Conservation (phyloP, 768 basidiomycete species). For the Gelatoporia subvermispora region DNA sequence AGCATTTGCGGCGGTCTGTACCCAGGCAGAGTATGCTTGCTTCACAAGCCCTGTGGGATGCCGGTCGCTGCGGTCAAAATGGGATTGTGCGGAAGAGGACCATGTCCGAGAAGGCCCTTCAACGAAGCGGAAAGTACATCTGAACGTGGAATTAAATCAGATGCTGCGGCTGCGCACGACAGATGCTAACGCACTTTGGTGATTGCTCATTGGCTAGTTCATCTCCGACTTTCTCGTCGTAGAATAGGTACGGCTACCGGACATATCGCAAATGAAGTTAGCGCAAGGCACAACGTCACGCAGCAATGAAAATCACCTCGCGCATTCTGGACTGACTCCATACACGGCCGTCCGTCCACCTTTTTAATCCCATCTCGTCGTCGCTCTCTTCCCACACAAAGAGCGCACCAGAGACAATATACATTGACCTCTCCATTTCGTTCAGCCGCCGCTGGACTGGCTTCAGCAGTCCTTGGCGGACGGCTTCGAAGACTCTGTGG, state of each 20-base stretch:
- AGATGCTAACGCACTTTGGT: slow-evolving; percentile 30
- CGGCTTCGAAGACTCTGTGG: slow-evolving; percentile 62
- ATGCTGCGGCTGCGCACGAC: not conserved
- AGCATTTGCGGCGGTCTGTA: slow-evolving; percentile 38
- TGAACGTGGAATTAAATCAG: slow-evolving; percentile 16
- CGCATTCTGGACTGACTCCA: slow-evolving; percentile 69
- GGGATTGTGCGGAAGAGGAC: slow-evolving; percentile 49
- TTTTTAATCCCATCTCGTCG: slow-evolving; percentile 57
- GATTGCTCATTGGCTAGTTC: slow-evolving; percentile 32
- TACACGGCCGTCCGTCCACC: slow-evolving; percentile 69
- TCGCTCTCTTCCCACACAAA: slow-evolving; percentile 72
- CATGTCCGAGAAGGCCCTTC: slow-evolving; percentile 48
- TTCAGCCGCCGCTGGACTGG: slow-evolving; percentile 54
- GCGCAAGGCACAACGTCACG: not conserved
- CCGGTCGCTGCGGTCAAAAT: slow-evolving; percentile 50
- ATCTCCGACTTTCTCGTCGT: slow-evolving; percentile 55
- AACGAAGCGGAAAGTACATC: slow-evolving; percentile 45
- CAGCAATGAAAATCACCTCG: slow-evolving; percentile 34
- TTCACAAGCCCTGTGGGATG: slow-evolving; percentile 58
- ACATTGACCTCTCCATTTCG: slow-evolving; percentile 51
- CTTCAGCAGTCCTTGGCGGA: slow-evolving; percentile 46
- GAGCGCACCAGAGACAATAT: slow-evolving; percentile 55
- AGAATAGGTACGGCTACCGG: slow-evolving; percentile 60
- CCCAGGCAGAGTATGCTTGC: slow-evolving; percentile 69
- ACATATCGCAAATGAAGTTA: slow-evolving; percentile 4